Percentiles rank a stretch among this genome's conserved stretches.
These are phyloP conservation scores for Botrytis porri DNA, from an alignment of 2,329 filamentous ascomycete species.

Conservation along the genomic window DNA sequence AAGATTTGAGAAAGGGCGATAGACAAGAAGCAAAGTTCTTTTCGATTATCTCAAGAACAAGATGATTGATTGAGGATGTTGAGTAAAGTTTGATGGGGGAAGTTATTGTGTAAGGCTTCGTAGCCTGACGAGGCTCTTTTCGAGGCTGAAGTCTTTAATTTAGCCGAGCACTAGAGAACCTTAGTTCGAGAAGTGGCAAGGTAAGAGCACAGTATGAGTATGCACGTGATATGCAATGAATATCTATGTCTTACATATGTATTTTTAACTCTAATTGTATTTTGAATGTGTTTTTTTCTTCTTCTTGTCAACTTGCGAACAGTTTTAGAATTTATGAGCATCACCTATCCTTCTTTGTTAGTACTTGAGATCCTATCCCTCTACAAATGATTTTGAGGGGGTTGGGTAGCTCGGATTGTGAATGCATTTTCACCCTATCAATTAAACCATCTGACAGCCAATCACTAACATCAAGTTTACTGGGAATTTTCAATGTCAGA, in stretches of 20 bases:
- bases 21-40: neutral
- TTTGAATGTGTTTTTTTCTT: neutral
- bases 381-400: neutral
- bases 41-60: neutral
- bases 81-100: neutral
- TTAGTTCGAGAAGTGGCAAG: slow-evolving; percentile 8
- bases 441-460: neutral
- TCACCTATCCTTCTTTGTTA: neutral
- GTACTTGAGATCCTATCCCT: neutral
- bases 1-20: neutral
- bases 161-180: slow-evolving; percentile 12
- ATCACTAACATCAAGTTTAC: neutral
- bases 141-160: slow-evolving; percentile 21
- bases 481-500: neutral
- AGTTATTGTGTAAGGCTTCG: slow-evolving; percentile 21
- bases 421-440: neutral
- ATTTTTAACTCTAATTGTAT: neutral
- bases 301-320: neutral
- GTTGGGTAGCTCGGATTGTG: neutral
- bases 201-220: neutral
- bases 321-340: neutral
- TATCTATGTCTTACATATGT: neutral
- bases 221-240: slow-evolving; percentile 2
- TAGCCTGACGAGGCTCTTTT: slow-evolving; percentile 21
- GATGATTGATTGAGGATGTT: slow-evolving; percentile 17